phyloP scores from a whole-genome alignment of 2,329 filamentous ascomycete species.

The Penicillium sp. region DNA sequence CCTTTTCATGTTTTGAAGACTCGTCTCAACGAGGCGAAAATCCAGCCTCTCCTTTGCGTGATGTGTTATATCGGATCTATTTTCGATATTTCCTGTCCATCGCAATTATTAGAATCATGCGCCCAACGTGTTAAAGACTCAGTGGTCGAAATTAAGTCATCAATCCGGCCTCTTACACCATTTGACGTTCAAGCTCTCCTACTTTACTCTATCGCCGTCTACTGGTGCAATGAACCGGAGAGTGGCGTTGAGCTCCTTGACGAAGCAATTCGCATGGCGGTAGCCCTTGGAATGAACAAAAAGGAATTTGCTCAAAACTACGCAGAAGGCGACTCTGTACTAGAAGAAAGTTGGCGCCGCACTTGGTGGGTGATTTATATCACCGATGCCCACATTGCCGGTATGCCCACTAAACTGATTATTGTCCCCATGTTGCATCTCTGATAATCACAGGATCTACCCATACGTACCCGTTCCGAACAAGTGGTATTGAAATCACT shows the following conservation, averaged over 20 bases:
- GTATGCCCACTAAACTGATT: constrained; percentile 40
- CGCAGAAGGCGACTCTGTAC: constrained; percentile 4
- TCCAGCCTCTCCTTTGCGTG: constrained; percentile 1
- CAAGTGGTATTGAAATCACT: constrained; percentile 20
- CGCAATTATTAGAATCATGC: background rate
- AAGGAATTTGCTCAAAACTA: background rate
- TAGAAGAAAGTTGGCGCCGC: constrained; percentile 47
- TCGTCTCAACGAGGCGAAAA: background rate
- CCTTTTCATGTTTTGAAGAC: background rate
- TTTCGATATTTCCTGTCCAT: background rate
- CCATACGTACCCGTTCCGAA: constrained; percentile 26
- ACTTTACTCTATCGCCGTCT: constrained; percentile 22
- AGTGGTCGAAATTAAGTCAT: background rate
- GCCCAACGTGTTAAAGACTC: background rate
- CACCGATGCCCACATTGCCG: constrained; percentile 77
- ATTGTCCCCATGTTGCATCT: background rate
- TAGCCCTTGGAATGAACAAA: constrained; percentile 15
- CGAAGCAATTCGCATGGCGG: constrained; percentile 9
- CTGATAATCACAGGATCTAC: constrained; percentile 8
- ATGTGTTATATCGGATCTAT: constrained; percentile 8
- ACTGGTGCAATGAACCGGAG: constrained; percentile 19
- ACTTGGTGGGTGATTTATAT: constrained; percentile 54
- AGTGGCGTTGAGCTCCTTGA: constrained; percentile 11
- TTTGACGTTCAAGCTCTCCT: constrained; percentile 25
- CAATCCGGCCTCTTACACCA: background rate